These are phyloP conservation scores for Pichia sp. DNA, from an alignment of 1,139 yeast genomes.

Conservation along the genomic window DNA sequence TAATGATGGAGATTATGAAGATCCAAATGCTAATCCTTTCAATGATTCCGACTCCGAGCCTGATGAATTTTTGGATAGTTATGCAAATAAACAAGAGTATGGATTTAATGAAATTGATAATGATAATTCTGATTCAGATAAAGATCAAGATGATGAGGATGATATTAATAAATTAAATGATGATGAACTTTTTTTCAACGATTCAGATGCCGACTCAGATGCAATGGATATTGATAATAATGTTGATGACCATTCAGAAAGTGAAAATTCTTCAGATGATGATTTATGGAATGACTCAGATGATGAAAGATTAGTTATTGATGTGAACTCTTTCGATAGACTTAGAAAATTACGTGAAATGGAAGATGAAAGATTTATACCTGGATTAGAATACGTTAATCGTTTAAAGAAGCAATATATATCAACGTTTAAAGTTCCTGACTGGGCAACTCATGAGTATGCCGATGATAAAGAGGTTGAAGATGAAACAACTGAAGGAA, in stretches of 20 bases:
- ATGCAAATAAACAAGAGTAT: slow-evolving; percentile 20
- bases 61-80: slow-evolving; percentile 26
- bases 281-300: slow-evolving; percentile 91
- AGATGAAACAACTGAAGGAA: slow-evolving; percentile 24
- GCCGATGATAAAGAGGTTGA: slow-evolving; percentile 28
- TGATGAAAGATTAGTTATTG: slow-evolving; percentile 66
- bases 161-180: slow-evolving; percentile 40
- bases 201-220: slow-evolving; percentile 37
- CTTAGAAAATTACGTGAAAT: slow-evolving; percentile 65
- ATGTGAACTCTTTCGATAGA: slow-evolving; percentile 54
- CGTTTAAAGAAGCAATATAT: slow-evolving; percentile 82
- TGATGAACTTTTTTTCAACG: slow-evolving; percentile 61
- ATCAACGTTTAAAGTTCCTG: slow-evolving; percentile 80
- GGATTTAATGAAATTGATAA: slow-evolving; percentile 31
- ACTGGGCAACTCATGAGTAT: slow-evolving; percentile 56
- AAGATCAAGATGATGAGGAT: slow-evolving; percentile 24
- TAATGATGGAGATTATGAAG: slow-evolving; percentile 34
- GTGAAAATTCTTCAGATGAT: slow-evolving; percentile 25
- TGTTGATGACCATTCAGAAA: slow-evolving; percentile 28
- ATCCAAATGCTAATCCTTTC: slow-evolving; percentile 11
- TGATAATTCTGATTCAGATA: slow-evolving; percentile 24
- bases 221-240: slow-evolving; percentile 41
- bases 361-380: slow-evolving; percentile 51
- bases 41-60: slow-evolving; percentile 27
- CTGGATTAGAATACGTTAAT: slow-evolving; percentile 61